Percentiles rank a stretch among this genome's conserved stretches.
Conservation (phyloP, 805 yeast genomes). For the Ogataea paraovalis region DNA sequence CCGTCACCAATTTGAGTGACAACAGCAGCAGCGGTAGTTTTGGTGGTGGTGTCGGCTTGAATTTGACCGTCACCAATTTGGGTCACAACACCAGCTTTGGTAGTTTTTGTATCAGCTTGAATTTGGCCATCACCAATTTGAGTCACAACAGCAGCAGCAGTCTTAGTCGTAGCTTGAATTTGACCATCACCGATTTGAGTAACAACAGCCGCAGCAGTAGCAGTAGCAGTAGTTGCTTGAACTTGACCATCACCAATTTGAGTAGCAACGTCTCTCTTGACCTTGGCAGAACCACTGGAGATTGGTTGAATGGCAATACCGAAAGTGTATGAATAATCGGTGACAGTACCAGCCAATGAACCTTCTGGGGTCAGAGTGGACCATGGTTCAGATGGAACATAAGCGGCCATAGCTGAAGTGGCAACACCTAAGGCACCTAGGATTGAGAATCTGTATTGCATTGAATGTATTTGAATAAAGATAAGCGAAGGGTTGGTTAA, state of each 20-base stretch:
- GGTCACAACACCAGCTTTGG: slow-evolving; percentile 14
- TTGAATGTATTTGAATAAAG: slow-evolving; percentile 10
- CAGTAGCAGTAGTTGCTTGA: slow-evolving; percentile 30
- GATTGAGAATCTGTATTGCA: slow-evolving; percentile 41
- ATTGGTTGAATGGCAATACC: slow-evolving; percentile 66
- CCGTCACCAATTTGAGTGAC: slow-evolving; percentile 41
- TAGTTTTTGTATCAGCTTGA: slow-evolving; percentile 19
- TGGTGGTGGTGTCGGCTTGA: slow-evolving; percentile 33
- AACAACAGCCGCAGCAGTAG: slow-evolving; percentile 28
- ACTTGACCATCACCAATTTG: slow-evolving; percentile 43
- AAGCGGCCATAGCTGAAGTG: slow-evolving; percentile 53
- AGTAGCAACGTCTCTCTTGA: slow-evolving; percentile 34
- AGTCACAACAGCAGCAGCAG: slow-evolving; percentile 18
- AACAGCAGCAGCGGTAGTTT: slow-evolving; percentile 16
- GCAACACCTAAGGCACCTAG: slow-evolving; percentile 40
- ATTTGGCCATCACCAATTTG: slow-evolving; percentile 29
- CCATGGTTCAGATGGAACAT: slow-evolving; percentile 66
- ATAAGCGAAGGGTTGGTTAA: neutral
- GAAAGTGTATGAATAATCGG: slow-evolving; percentile 53
- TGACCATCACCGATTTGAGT: slow-evolving; percentile 38
- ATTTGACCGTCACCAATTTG: slow-evolving; percentile 49
- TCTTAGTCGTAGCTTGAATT: slow-evolving; percentile 34
- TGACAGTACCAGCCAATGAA: slow-evolving; percentile 48
- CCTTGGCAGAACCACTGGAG: slow-evolving; percentile 23
- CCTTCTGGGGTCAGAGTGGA: slow-evolving; percentile 65